Evolutionary conservation across 1,139 yeast species (phyloP), one percentile per base, ranked within the genome.

Genomic region (Candida neerlandica): DNA sequence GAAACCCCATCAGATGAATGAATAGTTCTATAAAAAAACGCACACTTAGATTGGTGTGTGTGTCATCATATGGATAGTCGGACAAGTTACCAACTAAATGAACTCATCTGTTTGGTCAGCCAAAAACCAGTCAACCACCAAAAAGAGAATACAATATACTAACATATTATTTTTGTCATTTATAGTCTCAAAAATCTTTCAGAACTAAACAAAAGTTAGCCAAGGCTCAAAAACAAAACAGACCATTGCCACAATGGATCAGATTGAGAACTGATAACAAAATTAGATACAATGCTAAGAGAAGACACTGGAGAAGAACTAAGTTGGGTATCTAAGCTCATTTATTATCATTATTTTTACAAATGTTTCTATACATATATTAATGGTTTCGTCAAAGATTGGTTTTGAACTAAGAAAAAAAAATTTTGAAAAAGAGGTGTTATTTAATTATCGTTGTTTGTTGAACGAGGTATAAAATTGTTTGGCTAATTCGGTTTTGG

Each of bases 271-370:
- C 99, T 77, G 86, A 82, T 80, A 92, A 91, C 96, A 91, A 86
- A 71, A 88, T 94, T 85, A 89, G 94, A 85, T 94, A 92, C 92
- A 94, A 94, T 83, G 96, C 97, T 75, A 94, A 94, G 92, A 91
- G 98, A 89, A 89, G 99, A 86, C 96, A 95, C 96, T 95, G 99
- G 99, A 94, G 97, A 89, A 90, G 99, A 88, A 94, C 98, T 72
- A 95, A 94, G 96, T 86, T 95, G 82, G 85, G 86, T 87, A 80
- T 94, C 86, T 94, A 90, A 89, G 82, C 54, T 50, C 51, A 47
- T 46, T 53, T 30, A 39, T 38, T n/a, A n/a, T n/a, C n/a, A n/a
- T n/a, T n/a, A n/a, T n/a, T n/a, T 23, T 23, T 23, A 44, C 44
- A 34, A 23, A 33, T 37, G 42, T 46, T 27, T 45, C 40, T 42